phyloP scores from a whole-genome alignment of 2,329 filamentous ascomycete genomes.

The Fusarium aywerte region DNA sequence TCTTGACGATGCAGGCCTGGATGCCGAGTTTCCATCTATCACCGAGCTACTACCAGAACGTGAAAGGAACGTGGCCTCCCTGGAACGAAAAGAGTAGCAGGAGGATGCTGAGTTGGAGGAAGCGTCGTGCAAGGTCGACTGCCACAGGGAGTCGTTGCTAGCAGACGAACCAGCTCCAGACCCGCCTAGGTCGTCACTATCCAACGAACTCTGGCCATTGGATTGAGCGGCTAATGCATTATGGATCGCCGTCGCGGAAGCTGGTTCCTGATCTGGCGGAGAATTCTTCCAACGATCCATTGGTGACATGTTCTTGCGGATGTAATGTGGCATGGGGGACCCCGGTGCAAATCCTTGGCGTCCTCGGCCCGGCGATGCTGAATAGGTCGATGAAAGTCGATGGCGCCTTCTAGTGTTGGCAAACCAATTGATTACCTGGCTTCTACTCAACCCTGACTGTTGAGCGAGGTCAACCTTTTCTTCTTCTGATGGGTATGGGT shows the following conservation, averaged over 20 bases:
- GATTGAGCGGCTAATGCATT: slow-evolving; percentile 45
- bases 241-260: slow-evolving; percentile 53
- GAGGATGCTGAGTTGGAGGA: slow-evolving; percentile 48
- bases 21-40: slow-evolving; percentile 25
- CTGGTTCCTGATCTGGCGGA: slow-evolving; percentile 59
- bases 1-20: slow-evolving; percentile 27
- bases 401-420: slow-evolving; percentile 62
- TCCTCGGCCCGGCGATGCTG: slow-evolving; percentile 44
- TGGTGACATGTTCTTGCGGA: slow-evolving; percentile 53
- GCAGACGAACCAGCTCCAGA: slow-evolving; percentile 47
- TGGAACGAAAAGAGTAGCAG: slow-evolving; percentile 37
- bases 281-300: slow-evolving; percentile 57
- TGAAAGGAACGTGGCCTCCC: slow-evolving; percentile 28
- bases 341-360: slow-evolving; percentile 50
- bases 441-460: slow-evolving; percentile 58
- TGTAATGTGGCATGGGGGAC: slow-evolving; percentile 56
- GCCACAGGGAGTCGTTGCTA: slow-evolving; percentile 47
- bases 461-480: slow-evolving; percentile 55
- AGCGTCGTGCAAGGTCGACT: slow-evolving; percentile 31
- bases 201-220: slow-evolving; percentile 29
- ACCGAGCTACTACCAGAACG: slow-evolving; percentile 41
- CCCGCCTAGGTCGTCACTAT: slow-evolving; percentile 28
- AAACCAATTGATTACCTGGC: slow-evolving; percentile 62
- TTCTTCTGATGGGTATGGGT: slow-evolving; percentile 61
- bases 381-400: slow-evolving; percentile 47